Evolutionary conservation across 805 yeast species (phyloP).

Genomic region (Scheffersomyces amazonensis): DNA sequence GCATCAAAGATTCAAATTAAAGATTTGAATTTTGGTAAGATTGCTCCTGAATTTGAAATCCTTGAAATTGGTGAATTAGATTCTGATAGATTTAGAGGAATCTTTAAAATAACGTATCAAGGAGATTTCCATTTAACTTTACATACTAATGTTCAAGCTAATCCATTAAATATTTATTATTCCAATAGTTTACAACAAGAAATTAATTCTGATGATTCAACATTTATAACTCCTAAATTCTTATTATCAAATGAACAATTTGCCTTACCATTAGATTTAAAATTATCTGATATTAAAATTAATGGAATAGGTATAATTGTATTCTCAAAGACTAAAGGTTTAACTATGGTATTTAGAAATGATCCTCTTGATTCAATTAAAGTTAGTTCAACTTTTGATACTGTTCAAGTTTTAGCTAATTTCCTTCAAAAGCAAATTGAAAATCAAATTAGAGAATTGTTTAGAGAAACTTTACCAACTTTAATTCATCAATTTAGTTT

Average conservation of each 20-base stretch:
- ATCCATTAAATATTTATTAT: constrained; percentile 69
- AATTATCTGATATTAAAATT: constrained; percentile 66
- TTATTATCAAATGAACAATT: constrained; percentile 64
- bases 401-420: constrained; percentile 77
- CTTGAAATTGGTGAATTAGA: constrained; percentile 82
- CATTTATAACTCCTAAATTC: constrained; percentile 66
- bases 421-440: constrained; percentile 83
- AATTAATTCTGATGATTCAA: constrained; percentile 17
- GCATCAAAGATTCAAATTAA: constrained; percentile 67
- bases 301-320: constrained; percentile 84
- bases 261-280: constrained; percentile 75
- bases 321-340: constrained; percentile 75
- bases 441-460: constrained; percentile 71
- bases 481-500: constrained; percentile 73
- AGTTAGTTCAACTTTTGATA: constrained; percentile 84
- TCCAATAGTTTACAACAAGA: constrained; percentile 38
- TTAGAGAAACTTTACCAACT: constrained; percentile 81
- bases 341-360: constrained; percentile 82
- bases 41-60: constrained; percentile 74
- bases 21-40: constrained; percentile 69
- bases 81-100: constrained; percentile 73
- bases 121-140: constrained; percentile 77
- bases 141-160: constrained; percentile 80
- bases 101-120: constrained; percentile 69
- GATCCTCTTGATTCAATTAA: constrained; percentile 84